These are phyloP conservation scores for Exophiala oligosperma DNA, from an alignment of 2,329 filamentous ascomycete genomes.

Conservation along the genomic window DNA sequence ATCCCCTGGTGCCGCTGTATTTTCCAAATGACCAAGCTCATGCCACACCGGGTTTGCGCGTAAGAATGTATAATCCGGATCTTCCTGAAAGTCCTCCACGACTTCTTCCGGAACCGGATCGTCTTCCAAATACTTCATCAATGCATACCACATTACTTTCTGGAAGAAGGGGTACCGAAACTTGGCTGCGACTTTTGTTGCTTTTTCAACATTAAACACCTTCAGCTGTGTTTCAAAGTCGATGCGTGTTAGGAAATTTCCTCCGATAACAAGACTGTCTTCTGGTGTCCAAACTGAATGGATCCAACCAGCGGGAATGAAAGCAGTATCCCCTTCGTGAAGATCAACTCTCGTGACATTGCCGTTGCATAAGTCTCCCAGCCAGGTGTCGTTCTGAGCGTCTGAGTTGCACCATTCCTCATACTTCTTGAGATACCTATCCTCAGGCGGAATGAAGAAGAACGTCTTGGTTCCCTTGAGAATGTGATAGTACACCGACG, in stretches of 20 bases:
- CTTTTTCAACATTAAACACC: slow-evolving; percentile 65
- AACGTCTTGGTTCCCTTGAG: slow-evolving; percentile 69
- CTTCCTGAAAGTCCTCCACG: slow-evolving; percentile 54
- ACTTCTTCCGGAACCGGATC: slow-evolving; percentile 63
- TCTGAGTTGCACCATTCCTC: slow-evolving; percentile 70
- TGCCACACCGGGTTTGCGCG: slow-evolving; percentile 59
- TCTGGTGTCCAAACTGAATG: slow-evolving; percentile 71
- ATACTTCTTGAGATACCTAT: slow-evolving; percentile 68
- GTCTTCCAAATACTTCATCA: slow-evolving; percentile 63
- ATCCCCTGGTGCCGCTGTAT: slow-evolving; percentile 51
- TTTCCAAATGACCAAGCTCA: slow-evolving; percentile 57
- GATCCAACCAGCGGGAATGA: slow-evolving; percentile 72
- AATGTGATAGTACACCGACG: slow-evolving; percentile 70
- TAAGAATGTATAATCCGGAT: slow-evolving; percentile 54
- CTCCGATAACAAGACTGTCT: slow-evolving; percentile 69
- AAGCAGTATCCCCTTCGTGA: slow-evolving; percentile 66
- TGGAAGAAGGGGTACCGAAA: slow-evolving; percentile 70
- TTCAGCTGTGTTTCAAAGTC: slow-evolving; percentile 68
- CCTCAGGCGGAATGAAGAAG: slow-evolving; percentile 69
- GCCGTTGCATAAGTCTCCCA: slow-evolving; percentile 60
- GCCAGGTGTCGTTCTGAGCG: slow-evolving; percentile 65
- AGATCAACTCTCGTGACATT: slow-evolving; percentile 68
- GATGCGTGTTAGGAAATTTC: slow-evolving; percentile 66
- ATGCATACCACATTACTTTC: slow-evolving; percentile 66
- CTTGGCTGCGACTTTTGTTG: slow-evolving; percentile 64